Percentiles rank a stretch among this genome's conserved stretches.
Conservation (phyloP, 371 early-diverging fungal species). For the Lichtheimia ramosa region DNA sequence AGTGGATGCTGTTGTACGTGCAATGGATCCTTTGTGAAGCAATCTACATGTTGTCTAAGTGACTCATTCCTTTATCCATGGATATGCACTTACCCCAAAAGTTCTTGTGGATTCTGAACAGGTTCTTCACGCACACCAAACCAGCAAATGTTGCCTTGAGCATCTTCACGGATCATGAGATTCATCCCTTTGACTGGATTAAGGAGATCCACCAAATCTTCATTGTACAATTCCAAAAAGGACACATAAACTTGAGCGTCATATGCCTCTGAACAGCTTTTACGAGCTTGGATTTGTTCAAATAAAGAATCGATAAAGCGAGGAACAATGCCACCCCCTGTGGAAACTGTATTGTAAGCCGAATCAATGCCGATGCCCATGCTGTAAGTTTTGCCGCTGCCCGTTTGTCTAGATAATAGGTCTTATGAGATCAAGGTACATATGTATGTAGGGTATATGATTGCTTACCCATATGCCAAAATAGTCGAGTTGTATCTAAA, state of each 20-base stretch:
- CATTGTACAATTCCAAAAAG: constrained; percentile 98
- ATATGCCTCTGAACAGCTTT: constrained; percentile 82
- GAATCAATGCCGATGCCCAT: constrained; percentile 52
- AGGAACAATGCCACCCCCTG: constrained; percentile 79
- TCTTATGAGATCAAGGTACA: neutral
- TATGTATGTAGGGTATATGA: neutral
- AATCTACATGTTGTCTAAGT: constrained; percentile 15
- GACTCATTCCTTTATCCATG: neutral
- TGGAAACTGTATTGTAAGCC: constrained; percentile 12
- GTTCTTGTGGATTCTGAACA: constrained; percentile 72
- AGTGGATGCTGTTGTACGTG: constrained; percentile 93
- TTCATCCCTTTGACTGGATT: constrained; percentile 35
- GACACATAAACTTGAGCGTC: constrained; percentile 65
- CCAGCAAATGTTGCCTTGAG: constrained; percentile 88
- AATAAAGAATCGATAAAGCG: constrained; percentile 78
- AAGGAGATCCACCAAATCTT: constrained; percentile 88
- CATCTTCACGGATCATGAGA: constrained; percentile 85
- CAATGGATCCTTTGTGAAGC: constrained; percentile 74
- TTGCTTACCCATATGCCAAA: constrained; percentile 94
- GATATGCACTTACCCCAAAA: constrained; percentile 55
- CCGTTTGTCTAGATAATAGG: constrained; percentile 35
- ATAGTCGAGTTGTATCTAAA: constrained; percentile 79
- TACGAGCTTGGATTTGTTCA: constrained; percentile 29
- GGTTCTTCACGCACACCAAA: constrained; percentile 81
- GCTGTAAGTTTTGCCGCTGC: constrained; percentile 59